A percentile compares a stretch with the other conserved stretches of the same genome.
These are phyloP conservation scores for Harrya chromipes DNA, from an alignment of 768 basidiomycete species.

Conservation along the genomic window DNA sequence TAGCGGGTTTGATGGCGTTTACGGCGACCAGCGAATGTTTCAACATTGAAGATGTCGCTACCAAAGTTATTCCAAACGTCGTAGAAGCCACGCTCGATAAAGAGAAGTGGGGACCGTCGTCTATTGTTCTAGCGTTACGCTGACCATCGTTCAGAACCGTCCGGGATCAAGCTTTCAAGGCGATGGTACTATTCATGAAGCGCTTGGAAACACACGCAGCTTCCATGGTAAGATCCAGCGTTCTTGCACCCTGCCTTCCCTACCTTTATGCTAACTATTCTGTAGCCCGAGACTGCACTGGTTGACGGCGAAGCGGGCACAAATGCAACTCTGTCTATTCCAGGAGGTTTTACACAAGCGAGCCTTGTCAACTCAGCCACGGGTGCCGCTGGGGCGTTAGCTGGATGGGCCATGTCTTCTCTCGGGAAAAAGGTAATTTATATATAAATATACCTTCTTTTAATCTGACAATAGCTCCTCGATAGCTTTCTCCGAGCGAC, in stretches of 20 bases:
- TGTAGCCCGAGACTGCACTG: conserved; percentile 55
- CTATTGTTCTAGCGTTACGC: not conserved
- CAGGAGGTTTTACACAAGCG: conserved; percentile 27
- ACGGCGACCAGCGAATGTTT: conserved; percentile 93
- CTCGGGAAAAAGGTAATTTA: conserved; percentile 70
- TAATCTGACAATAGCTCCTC: not conserved
- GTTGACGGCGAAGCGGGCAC: conserved; percentile 37
- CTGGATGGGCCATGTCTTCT: conserved; percentile 95
- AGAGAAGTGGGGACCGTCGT: conserved; percentile 68
- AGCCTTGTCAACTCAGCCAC: conserved; percentile 79
- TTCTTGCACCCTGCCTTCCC: not conserved
- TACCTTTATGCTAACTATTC: not conserved
- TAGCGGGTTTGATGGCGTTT: conserved; percentile 92
- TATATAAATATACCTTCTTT: not conserved
- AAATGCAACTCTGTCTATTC: conserved; percentile 26
- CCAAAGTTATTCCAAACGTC: conserved; percentile 86
- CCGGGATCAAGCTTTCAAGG: conserved; percentile 94
- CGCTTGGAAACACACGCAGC: conserved; percentile 75
- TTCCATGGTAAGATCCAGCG: conserved; percentile 62
- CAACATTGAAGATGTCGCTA: conserved; percentile 83
- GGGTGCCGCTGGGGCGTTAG: conserved; percentile 87
- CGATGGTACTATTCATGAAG: conserved; percentile 84
- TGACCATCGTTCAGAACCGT: conserved; percentile 57
- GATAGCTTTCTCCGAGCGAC: conserved; percentile 68
- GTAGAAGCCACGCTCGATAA: conserved; percentile 79